A percentile compares a stretch with the other conserved stretches of the same genome.
These are phyloP conservation scores for Taphrina wiesneri DNA, from an alignment of 1,139 yeast genomes.

Conservation along the genomic window DNA sequence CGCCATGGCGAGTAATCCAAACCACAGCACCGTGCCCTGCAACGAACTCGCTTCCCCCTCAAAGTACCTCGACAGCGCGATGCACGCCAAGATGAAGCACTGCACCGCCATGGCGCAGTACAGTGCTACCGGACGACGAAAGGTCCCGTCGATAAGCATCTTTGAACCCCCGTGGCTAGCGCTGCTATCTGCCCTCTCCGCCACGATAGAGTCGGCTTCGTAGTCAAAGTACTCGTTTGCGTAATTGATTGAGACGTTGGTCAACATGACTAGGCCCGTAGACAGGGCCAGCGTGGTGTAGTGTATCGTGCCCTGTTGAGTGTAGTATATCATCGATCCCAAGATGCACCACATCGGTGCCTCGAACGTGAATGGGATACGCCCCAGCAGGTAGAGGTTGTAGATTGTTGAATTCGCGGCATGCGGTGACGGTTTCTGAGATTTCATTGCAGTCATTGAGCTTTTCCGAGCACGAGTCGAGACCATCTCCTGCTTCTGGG, in stretches of 20 bases:
- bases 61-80: background rate
- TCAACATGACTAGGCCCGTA: constrained; percentile 12
- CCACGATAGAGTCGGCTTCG: constrained; percentile 12
- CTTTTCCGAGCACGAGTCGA: background rate
- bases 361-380: constrained; percentile 15
- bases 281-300: background rate
- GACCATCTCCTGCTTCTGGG: too few species aligned
- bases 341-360: constrained; percentile 11
- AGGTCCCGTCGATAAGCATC: constrained; percentile 5
- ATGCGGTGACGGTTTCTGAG: background rate
- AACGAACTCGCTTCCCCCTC: constrained; percentile 10
- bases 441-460: background rate
- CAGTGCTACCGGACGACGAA: constrained; percentile 4
- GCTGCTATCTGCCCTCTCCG: background rate
- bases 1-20: constrained; percentile 3
- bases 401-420: constrained; percentile 1
- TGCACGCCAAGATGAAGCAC: constrained; percentile 2
- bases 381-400: constrained; percentile 10
- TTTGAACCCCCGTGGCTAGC: constrained; percentile 12
- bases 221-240: constrained; percentile 26
- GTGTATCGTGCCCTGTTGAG: background rate
- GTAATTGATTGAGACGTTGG: constrained; percentile 12
- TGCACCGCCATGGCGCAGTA: constrained; percentile 4
- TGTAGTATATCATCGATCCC: background rate
- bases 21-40: constrained; percentile 15